Conservation (phyloP, 345 rosid genomes). For the Carallia pectinifolia region DNA sequence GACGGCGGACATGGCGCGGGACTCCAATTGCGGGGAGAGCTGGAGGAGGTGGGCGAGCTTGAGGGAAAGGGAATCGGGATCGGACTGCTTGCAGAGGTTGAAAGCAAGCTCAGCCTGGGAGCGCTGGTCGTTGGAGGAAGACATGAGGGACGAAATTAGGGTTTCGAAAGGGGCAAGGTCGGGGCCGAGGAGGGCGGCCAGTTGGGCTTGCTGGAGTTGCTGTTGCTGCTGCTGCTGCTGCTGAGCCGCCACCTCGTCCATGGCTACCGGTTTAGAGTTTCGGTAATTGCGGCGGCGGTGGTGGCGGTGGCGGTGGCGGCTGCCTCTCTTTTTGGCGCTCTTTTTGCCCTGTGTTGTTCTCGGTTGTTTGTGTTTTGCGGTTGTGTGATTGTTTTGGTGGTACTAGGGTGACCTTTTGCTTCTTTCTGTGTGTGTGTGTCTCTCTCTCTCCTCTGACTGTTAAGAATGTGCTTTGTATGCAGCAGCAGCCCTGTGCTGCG, state of each 20-base stretch:
- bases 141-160: constrained; percentile 74
- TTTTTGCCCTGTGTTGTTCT: too few species aligned
- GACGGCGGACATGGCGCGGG: constrained; percentile 89
- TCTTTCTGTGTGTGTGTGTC: too few species aligned
- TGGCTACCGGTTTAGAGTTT: constrained; percentile 21
- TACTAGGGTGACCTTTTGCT: too few species aligned
- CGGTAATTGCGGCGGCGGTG: too few species aligned
- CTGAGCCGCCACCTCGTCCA: constrained; percentile 45
- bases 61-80: constrained; percentile 76
- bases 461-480: too few species aligned
- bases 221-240: constrained; percentile 10
- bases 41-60: constrained; percentile 81
- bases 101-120: constrained; percentile 80
- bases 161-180: constrained; percentile 79
- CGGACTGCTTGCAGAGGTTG: constrained; percentile 81
- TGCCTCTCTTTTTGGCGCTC: too few species aligned
- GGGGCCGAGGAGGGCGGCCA: constrained; percentile 71
- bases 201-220: constrained; percentile 57
- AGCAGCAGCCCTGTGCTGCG: too few species aligned
- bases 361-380: too few species aligned
- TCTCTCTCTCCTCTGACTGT: too few species aligned
- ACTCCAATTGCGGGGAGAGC: constrained; percentile 59
- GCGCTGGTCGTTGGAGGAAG: constrained; percentile 91
- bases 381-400: too few species aligned
- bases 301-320: too few species aligned